Evolutionary conservation across 352 stramenopile genomes (phyloP).

Genomic region (Phytopythium sindhum): DNA sequence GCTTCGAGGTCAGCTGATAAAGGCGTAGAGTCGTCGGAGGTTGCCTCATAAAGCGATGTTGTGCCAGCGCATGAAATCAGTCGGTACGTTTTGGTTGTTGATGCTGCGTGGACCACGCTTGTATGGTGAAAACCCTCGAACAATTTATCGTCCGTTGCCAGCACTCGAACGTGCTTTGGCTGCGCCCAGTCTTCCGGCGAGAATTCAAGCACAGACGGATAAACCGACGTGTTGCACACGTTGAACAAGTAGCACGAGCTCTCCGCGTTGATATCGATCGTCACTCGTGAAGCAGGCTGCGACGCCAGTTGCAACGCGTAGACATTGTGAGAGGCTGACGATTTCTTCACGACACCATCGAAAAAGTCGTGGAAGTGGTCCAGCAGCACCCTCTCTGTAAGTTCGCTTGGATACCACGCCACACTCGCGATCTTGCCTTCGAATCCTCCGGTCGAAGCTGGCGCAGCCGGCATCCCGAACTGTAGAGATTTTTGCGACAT

Average conservation of each 20-base stretch:
- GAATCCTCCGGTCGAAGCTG: constrained; percentile 21
- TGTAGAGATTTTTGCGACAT: constrained; percentile 28
- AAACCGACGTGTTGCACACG: constrained; percentile 56
- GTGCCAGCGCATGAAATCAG: constrained; percentile 27
- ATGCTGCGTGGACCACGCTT: constrained; percentile 22
- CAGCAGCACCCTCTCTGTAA: constrained; percentile 33
- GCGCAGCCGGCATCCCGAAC: constrained; percentile 20
- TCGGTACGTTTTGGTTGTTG: constrained; percentile 29
- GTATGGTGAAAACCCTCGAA: constrained; percentile 48
- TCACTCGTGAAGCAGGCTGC: constrained; percentile 43
- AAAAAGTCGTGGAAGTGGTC: constrained; percentile 77
- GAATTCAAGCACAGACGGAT: constrained; percentile 39
- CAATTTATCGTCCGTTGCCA: constrained; percentile 56
- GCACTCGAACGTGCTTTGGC: constrained; percentile 31
- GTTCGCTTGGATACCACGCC: constrained; percentile 49
- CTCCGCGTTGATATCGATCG: constrained; percentile 45
- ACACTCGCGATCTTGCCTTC: constrained; percentile 36
- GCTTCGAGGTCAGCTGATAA: constrained; percentile 1
- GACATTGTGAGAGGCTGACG: constrained; percentile 38
- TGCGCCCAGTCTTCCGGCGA: constrained; percentile 40
- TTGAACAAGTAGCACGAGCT: constrained; percentile 68
- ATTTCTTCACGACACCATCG: constrained; percentile 11
- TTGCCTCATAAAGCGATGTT: background rate
- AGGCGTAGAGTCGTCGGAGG: background rate
- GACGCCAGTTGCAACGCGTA: constrained; percentile 47